Base-by-base conservation (phyloP, 257 asterid genomes). In the Osmanthus fragrans region DNA sequence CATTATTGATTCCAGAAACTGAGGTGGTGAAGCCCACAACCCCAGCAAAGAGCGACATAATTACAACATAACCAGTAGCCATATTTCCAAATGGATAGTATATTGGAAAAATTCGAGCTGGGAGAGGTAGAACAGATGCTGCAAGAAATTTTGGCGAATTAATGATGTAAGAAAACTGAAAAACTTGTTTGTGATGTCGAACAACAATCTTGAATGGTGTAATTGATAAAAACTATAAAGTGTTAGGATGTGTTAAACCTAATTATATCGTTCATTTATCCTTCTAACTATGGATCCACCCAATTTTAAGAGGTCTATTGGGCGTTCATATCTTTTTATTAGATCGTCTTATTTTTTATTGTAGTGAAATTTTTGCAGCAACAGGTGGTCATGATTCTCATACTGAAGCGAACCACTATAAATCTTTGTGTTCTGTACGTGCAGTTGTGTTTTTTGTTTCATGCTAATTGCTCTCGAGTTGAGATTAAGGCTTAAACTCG, bases 11-110 rank as follows among this genome's bases (percentile, higher is more conserved):
- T 66, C 90, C 96, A 75, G 85, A 73, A 56, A 89, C 49, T 15
- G 96, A 93, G 79, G 97, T 82, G 36, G 90, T 84, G 81, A 96
- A 83, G 66, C 99, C 99, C 70, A 90, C 95, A 16, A 89, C 86
- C 27, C 99, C 99, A 37, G 98, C 97, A 11, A 96, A 49, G 21
- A 96, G 91, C 40, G 98, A 87, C 30, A 87, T 83, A n/a, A 92
- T 80, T 60, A 96, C 88, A 32, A 93, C 83, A 76, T 90, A 90
- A 45, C 98, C 97, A 15, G 97, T 96, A 0, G 97, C 99, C 89
- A 85, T 80, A 86, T 96, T 96, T 27, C 99, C 98, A 73, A 93
- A 84, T 5, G 99, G 99, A 51, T 71, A 92, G 78, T 79, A 90
- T 75, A 96, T 89, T 5, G 98, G 99, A 70, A 96, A 96, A 12